Base-by-base conservation (phyloP, 2,329 filamentous ascomycete genomes). In the Ophiobolus disseminans region DNA sequence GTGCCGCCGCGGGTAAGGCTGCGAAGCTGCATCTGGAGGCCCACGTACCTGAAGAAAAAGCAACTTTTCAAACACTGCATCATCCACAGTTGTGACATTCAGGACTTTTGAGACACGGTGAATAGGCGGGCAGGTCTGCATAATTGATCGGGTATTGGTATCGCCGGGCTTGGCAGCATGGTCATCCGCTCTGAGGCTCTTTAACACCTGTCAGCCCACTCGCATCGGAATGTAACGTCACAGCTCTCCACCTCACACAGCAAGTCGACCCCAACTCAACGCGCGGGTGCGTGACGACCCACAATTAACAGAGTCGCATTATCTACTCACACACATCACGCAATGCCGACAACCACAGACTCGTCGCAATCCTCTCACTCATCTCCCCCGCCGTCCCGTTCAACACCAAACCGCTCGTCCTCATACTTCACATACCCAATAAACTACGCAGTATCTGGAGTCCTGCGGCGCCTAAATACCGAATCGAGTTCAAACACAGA, bases 341-440 rank as follows among this genome's bases (percentile, higher is more conserved):
- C 58, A 51, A 73, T 73, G 70, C 57, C 69, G 47, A 55, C 50
- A 40, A 48, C 63, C 34, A 37, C 60, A 55, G 58, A 63, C 25
- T 40, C 60, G 13, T 31, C 50, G 19, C 50, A 50, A 11, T 44
- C 35, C 13, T 19, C 43, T n/a, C 26, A 16, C 11, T 26, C 43
- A 23, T 41, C 54, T 38, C 43, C 55, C 40, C 47, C 51, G 40
- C 41, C 55, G 16, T 53, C 56, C 36, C 57, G 54, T 35, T 40
- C 42, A 25, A 55, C 57, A 20, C 53, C 60, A 13, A 51, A 55
- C 37, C 62, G 62, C 45, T 67, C 72, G 46, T 68, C 72, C 17
- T 75, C 71, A 34, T 80, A 79, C 64, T 78, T 80, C 60, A 75
- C 76, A 38, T 78, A 78, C 53, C 78, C 79, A 13, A 72, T 81